These are phyloP conservation scores for Hebeloma cylindrosporum DNA, from an alignment of 768 basidiomycete species.

Conservation along the genomic window DNA sequence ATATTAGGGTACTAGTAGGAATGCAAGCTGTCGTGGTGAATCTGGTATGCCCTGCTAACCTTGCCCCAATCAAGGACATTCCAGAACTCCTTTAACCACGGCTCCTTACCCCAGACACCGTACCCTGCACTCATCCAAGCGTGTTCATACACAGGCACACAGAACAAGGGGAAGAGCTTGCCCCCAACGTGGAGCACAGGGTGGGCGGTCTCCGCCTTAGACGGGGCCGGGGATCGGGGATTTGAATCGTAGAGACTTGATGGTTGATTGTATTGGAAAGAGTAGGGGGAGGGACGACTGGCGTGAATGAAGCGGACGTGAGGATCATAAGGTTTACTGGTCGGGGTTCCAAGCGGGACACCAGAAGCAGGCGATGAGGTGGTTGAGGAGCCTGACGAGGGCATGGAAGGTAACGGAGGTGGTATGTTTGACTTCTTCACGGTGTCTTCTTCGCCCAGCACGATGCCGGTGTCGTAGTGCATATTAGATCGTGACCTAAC, in stretches of 20 bases:
- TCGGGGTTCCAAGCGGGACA: slow-evolving; percentile 14
- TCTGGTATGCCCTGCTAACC: slow-evolving; percentile 43
- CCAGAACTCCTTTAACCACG: slow-evolving; percentile 85
- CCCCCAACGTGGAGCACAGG: slow-evolving; percentile 44
- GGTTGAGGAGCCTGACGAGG: slow-evolving; percentile 42
- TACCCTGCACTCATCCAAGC: slow-evolving; percentile 84
- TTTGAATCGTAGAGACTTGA: no score
- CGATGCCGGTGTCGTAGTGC: slow-evolving; percentile 17
- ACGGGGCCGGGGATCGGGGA: no score
- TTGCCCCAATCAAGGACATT: slow-evolving; percentile 75
- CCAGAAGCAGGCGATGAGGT: slow-evolving; percentile 24
- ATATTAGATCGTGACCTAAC: slow-evolving; percentile 53
- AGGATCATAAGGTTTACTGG: slow-evolving; percentile 26
- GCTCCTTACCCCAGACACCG: slow-evolving; percentile 90
- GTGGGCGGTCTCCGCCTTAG: slow-evolving; percentile 13
- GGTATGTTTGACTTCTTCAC: slow-evolving; percentile 23
- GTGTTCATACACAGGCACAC: slow-evolving; percentile 79
- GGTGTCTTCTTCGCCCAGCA: slow-evolving; percentile 20
- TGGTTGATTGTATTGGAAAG: no score
- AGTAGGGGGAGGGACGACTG: background rate
- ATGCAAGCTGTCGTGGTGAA: background rate
- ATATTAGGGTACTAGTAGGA: background rate
- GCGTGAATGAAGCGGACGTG: slow-evolving; percentile 14
- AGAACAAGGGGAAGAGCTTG: slow-evolving; percentile 71
- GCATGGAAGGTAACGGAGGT: slow-evolving; percentile 37